Base-by-base conservation (phyloP, 2,329 filamentous ascomycete genomes). In the Gremmenia infestans region DNA sequence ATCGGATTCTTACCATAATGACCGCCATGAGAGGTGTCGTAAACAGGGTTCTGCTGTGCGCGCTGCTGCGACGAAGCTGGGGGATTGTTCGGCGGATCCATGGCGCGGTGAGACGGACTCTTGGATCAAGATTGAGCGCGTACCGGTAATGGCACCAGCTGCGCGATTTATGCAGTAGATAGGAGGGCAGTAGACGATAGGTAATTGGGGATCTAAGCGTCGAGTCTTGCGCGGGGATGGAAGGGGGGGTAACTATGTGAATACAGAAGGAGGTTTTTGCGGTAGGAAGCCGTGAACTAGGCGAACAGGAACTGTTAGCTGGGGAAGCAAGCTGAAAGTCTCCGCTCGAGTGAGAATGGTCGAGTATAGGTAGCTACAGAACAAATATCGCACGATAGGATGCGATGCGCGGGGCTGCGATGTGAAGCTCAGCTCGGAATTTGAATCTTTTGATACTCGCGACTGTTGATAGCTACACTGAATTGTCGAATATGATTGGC, bases 21-120 rank as follows among this genome's bases (percentile, higher is more conserved):
- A 52, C 88, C 88, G 59, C 87, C 88, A 69, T 88, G 84, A 64
- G 76, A 80, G 50, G 83, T 83, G 72, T 91, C 87, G 71, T 91
- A 91, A n/a, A 82, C 79, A 15, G 45, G 45, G 25, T 12, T 25
- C 15, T 83, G 83, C 67, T 81, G 78, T 62, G 80, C 77, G 66
- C 75, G 78, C 68, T 86, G 83, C 50, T 82, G 81, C 59, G 80
- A 74, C 57, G 81, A 72, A 57, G 76, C 74, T 59, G 78, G 73
- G 52, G 79, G 75, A 62, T 78, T 74, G 67, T 79, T 47, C 9
- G 45, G 74, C 48, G 73, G 74, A 64, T 85, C 81, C 82, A 85
- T 85, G 64, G 59, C 72, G 63, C 40, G 43, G 37, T 36, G 49
- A 17, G 50, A 25, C 45, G 15, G 39, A 32, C 28, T 35, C 4